Conservation (phyloP, 805 yeast species). For the Sugiyamaella lignohabitans region DNA sequence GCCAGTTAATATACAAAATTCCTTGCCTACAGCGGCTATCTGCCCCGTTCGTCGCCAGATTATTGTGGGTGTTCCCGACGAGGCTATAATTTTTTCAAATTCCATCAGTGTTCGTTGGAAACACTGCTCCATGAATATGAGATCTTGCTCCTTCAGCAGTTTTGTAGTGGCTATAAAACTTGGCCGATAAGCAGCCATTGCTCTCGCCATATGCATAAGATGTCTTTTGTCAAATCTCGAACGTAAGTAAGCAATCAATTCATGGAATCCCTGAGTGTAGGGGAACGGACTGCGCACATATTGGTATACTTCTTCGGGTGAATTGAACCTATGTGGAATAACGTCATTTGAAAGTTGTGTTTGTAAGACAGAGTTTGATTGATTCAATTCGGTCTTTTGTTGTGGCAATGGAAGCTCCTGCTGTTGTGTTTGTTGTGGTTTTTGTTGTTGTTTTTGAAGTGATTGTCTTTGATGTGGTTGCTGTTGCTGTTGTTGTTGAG, state of each 20-base stretch:
- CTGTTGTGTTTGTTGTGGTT: constrained; percentile 8
- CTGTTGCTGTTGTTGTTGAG: neutral
- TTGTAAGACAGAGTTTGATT: neutral
- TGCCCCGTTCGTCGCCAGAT: constrained; percentile 97
- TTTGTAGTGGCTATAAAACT: constrained; percentile 73
- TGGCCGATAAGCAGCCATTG: constrained; percentile 51
- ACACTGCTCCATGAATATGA: constrained; percentile 72
- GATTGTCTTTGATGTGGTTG: neutral
- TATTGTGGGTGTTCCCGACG: constrained; percentile 88
- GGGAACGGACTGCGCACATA: constrained; percentile 55
- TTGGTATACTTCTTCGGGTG: constrained; percentile 48
- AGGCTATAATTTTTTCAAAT: constrained; percentile 74
- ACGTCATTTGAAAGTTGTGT: neutral
- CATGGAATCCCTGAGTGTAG: constrained; percentile 59
- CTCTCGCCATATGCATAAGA: constrained; percentile 34
- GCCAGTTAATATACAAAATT: constrained; percentile 73
- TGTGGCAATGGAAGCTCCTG: constrained; percentile 9
- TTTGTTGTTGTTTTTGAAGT: neutral
- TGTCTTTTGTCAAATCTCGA: constrained; percentile 40
- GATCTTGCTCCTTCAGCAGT: constrained; percentile 62
- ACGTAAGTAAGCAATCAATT: constrained; percentile 49
- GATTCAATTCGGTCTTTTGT: neutral
- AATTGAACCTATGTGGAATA: constrained; percentile 28
- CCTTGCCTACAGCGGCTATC: constrained; percentile 91
- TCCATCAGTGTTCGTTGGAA: constrained; percentile 88